phyloP scores from a whole-genome alignment of 2,329 filamentous ascomycete species.

The Pseudogymnoascus sp. region DNA sequence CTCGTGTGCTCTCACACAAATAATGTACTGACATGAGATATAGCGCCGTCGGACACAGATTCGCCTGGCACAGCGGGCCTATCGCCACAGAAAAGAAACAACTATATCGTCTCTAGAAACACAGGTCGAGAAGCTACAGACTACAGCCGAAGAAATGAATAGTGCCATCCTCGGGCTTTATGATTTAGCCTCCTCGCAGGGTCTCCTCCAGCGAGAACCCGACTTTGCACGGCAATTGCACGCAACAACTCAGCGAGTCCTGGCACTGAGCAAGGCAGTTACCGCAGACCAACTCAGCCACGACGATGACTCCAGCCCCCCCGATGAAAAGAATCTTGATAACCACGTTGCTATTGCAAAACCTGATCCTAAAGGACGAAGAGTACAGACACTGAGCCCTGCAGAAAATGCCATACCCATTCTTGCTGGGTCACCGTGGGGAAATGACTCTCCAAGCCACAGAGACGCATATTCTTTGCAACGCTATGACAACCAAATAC shows the following conservation, averaged over 20 bases:
- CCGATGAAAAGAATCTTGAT: conserved; percentile 9
- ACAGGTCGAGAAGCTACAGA: conserved; percentile 61
- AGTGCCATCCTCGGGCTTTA: conserved; percentile 62
- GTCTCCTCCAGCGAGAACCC: conserved; percentile 50
- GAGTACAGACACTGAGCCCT: neutral
- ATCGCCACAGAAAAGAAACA: conserved; percentile 76
- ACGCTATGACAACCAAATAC: neutral
- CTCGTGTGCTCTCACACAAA: neutral
- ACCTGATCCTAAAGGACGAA: neutral
- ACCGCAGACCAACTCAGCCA: conserved; percentile 34
- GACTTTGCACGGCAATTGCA: conserved; percentile 52
- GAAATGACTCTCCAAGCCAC: neutral
- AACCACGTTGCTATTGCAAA: neutral
- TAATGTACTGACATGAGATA: conserved; percentile 13
- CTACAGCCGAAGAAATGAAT: conserved; percentile 66
- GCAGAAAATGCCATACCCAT: neutral
- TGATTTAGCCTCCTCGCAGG: conserved; percentile 50
- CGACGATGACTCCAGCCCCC: conserved; percentile 20
- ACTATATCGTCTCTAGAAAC: conserved; percentile 68
- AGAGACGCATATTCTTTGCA: neutral
- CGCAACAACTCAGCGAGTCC: conserved; percentile 50
- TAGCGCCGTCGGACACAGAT: conserved; percentile 82
- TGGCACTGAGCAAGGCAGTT: conserved; percentile 44
- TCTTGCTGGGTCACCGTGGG: neutral
- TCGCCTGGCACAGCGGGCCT: conserved; percentile 76